Conservation (phyloP, 164 flowering plant species). For the Liriodendron chinense region DNA sequence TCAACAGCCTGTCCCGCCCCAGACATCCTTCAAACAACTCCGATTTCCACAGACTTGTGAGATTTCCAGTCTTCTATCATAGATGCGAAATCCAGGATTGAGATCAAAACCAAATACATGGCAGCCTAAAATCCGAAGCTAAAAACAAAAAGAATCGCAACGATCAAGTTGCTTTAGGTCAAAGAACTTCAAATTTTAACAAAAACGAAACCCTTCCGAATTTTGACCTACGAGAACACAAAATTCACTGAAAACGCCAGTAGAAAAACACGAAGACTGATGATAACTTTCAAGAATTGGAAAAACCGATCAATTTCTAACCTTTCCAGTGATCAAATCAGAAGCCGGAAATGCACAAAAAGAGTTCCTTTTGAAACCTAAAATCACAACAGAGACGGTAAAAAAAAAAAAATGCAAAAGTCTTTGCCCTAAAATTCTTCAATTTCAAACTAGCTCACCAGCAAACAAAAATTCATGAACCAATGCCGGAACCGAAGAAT, state of each 20-base stretch:
- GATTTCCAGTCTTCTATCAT: slow-evolving; percentile 2
- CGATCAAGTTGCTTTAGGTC: not conserved
- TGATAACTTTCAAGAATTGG: not conserved
- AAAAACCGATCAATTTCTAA: too few relatives aligned
- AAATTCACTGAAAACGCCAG: not conserved
- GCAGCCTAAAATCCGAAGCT: not conserved
- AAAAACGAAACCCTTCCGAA: not conserved
- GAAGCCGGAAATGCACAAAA: not conserved
- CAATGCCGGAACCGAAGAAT: not conserved
- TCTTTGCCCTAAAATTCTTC: not conserved
- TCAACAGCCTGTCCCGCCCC: slow-evolving; percentile 37
- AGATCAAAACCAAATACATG: not conserved
- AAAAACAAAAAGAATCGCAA: not conserved
- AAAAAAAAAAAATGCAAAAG: not conserved
- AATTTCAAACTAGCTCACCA: not conserved
- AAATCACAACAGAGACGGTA: not conserved
- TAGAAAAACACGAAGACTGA: not conserved
- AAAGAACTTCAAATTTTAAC: not conserved
- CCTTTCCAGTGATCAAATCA: not conserved
- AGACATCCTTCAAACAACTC: slow-evolving; percentile 25
- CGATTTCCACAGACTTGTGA: not conserved
- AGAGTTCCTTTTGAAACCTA: not conserved
- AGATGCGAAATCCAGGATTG: not conserved
- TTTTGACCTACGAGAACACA: not conserved
- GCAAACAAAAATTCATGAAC: not conserved